Conservation (phyloP, 148 eudicot species). For the Cornus suecica region DNA sequence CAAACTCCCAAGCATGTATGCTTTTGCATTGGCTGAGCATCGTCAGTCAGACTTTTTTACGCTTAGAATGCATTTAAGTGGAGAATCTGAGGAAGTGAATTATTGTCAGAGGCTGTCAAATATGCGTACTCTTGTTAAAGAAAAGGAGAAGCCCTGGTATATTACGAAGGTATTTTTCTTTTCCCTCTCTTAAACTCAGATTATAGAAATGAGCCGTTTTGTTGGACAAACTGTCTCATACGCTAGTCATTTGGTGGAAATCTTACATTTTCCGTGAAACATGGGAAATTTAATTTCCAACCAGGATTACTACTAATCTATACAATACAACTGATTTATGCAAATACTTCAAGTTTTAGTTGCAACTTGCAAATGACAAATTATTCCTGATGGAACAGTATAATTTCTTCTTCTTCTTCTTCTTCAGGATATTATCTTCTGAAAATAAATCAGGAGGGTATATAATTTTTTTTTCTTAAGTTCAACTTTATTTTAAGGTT, state of each 20-base stretch:
- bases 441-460: background rate
- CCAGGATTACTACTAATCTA: background rate
- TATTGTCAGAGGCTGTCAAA: slow-evolving; percentile 49
- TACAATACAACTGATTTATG: background rate
- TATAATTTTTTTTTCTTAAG: too few species aligned
- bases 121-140: slow-evolving; percentile 49
- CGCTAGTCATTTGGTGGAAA: background rate
- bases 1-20: slow-evolving; percentile 52
- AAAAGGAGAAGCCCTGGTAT: slow-evolving; percentile 21
- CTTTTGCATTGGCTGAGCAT: slow-evolving; percentile 85
- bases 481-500: too few species aligned
- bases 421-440: background rate
- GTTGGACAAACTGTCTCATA: background rate
- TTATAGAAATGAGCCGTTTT: background rate
- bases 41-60: slow-evolving; percentile 43
- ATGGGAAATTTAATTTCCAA: background rate
- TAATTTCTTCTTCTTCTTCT: background rate
- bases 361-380: background rate
- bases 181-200: background rate
- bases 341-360: background rate
- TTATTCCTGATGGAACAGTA: background rate
- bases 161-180: slow-evolving; percentile 56
- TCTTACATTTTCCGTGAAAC: background rate
- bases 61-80: slow-evolving; percentile 61
- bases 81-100: slow-evolving; percentile 50